Evolutionary conservation across 345 rosid species (phyloP).

Genomic region (Lepidium aucheri): DNA sequence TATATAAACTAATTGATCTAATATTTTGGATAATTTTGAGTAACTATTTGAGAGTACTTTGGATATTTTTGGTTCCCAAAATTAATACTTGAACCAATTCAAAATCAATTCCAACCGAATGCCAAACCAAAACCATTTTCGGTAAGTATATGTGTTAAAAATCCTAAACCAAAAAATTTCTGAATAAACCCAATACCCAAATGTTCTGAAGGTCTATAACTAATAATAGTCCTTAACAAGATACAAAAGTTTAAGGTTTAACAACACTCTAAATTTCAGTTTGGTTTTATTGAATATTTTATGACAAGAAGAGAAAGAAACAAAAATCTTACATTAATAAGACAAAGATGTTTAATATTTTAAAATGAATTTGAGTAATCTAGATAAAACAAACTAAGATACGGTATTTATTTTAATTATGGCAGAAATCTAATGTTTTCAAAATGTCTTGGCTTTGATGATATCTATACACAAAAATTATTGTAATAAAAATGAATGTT

Average conservation of each 20-base stretch:
- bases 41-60: too few species aligned
- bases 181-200: too few species aligned
- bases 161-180: too few species aligned
- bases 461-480: neutral
- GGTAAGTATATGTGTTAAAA: too few species aligned
- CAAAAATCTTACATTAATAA: neutral
- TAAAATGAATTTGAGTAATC: neutral
- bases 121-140: too few species aligned
- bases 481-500: neutral
- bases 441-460: neutral
- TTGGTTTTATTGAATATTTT: neutral
- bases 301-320: neutral
- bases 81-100: too few species aligned
- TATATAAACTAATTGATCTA: too few species aligned
- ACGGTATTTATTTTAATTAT: neutral
- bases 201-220: too few species aligned
- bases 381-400: neutral
- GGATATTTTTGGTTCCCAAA: too few species aligned
- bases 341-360: neutral
- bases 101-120: too few species aligned
- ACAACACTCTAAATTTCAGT: neutral
- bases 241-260: neutral
- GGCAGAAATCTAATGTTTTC: neutral
- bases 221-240: too few species aligned
- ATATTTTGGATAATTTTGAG: too few species aligned